Base-by-base conservation (phyloP, 345 rosid species). In the Chamaenerion angustifolium region DNA sequence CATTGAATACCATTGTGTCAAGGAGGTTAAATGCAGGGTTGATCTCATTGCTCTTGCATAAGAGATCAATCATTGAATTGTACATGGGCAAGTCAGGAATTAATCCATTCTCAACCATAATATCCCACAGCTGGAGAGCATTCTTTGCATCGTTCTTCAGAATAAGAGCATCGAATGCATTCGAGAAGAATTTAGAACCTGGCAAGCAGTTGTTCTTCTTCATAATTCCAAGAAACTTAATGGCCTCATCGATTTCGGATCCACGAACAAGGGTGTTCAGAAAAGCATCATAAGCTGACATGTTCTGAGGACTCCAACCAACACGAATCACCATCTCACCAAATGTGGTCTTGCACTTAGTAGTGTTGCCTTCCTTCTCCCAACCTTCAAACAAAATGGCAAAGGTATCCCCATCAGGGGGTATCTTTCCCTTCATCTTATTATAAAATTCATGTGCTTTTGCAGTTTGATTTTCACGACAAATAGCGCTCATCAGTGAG, bases 371-470 rank as follows among this genome's bases (percentile, higher is more conserved):
- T 61, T 77, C 81, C 60, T 67, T 81, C 63, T 77, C 78, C 78
- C 74, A 81, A 3, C 84, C 82, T 71, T 77, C 76, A 56, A 78
- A 66, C 63, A 81, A 52, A 57, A 77, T 73, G 6, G 76, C 60
- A 41, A 51, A 81, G 1, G 76, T 62, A 56, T 77, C 82, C n/a
- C 43, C 78, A 51, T 75, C 73, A 0, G 71, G 80, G 12, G 59
- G 57, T 42, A 81, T 60, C 54, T 58, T 64, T 45, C 9, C 46
- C 60, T 73, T 73, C 37, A 69, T 59, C 56, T 40, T 67, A 14
- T 75, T 64, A 0, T 68, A 65, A 60, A 77, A 61, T 57, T 75
- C 81, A 19, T 59, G 31, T 1, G 79, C 88, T 41, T 16, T 52
- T 1, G 41, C 13, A 40, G 64, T 71, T 46, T 64, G 72, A 42